phyloP scores from a whole-genome alignment of 2,329 filamentous ascomycete genomes.

The Chrysoporthe cubensis region DNA sequence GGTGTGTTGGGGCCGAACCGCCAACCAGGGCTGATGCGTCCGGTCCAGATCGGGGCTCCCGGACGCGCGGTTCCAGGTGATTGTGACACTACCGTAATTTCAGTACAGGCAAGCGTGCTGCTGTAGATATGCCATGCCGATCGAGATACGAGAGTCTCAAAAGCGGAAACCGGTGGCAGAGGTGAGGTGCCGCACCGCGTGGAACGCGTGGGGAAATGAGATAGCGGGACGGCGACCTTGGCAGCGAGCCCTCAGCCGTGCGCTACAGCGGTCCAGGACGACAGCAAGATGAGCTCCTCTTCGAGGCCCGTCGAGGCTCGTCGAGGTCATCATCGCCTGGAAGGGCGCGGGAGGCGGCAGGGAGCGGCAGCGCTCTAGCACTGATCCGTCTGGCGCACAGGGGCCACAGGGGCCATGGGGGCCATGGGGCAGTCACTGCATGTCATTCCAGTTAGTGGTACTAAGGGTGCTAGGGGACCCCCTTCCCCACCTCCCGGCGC shows the following conservation, averaged over 20 bases:
- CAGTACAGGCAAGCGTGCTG: neutral
- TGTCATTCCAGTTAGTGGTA: conserved; percentile 14
- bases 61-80: conserved; percentile 1
- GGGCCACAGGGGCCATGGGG: neutral
- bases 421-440: conserved; percentile 4
- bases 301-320: too few relatives aligned
- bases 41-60: neutral
- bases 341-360: neutral
- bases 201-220: too few relatives aligned
- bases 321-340: neutral
- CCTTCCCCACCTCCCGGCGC: neutral
- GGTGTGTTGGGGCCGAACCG: neutral
- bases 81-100: conserved; percentile 3
- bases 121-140: neutral
- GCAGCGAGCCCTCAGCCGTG: too few relatives aligned
- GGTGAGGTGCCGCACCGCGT: neutral
- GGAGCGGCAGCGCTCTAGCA: neutral
- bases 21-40: neutral
- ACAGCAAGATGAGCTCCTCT: too few relatives aligned
- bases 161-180: neutral
- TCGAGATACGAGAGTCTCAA: neutral
- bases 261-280: too few relatives aligned
- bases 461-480: neutral
- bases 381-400: too few relatives aligned
- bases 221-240: too few relatives aligned